Conservation (phyloP, 129 eudicot species). For the Arctium lappa region DNA sequence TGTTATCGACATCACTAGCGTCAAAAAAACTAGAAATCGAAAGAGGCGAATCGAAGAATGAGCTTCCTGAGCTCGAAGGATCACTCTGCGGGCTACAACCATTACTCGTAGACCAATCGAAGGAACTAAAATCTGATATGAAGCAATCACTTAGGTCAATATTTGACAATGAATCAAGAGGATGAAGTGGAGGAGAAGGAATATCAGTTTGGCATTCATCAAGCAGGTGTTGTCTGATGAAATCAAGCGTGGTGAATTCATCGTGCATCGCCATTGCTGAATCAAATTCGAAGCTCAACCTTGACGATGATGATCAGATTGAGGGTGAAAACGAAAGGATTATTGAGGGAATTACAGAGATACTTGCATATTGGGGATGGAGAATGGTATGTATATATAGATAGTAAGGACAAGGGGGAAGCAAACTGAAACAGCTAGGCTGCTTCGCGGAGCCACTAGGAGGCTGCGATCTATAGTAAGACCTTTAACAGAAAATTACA, state of each 20-base stretch:
- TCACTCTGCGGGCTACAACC: slow-evolving; percentile 20
- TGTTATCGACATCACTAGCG: not conserved
- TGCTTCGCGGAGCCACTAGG: not conserved
- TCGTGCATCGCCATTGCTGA: slow-evolving; percentile 13
- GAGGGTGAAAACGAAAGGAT: not conserved
- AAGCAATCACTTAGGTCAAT: slow-evolving; percentile 17
- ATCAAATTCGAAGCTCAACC: not conserved
- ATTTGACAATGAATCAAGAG: not conserved
- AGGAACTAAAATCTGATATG: not conserved
- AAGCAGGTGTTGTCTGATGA: slow-evolving; percentile 41
- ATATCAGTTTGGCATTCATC: slow-evolving; percentile 29
- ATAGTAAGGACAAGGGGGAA: not conserved
- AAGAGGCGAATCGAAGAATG: slow-evolving; percentile 12
- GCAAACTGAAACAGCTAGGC: not conserved
- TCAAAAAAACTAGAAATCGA: slow-evolving; percentile 17
- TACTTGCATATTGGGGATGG: not conserved
- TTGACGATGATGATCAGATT: not conserved
- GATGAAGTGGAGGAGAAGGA: not conserved
- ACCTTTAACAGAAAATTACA: not conserved
- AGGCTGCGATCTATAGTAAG: not conserved
- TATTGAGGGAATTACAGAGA: not conserved
- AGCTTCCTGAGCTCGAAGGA: slow-evolving; percentile 17
- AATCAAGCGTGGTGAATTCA: slow-evolving; percentile 39
- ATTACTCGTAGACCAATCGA: not conserved
- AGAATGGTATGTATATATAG: not conserved